Base-by-base conservation (phyloP, 177 flowering plant species). In the Tripterygium wilfordii region DNA sequence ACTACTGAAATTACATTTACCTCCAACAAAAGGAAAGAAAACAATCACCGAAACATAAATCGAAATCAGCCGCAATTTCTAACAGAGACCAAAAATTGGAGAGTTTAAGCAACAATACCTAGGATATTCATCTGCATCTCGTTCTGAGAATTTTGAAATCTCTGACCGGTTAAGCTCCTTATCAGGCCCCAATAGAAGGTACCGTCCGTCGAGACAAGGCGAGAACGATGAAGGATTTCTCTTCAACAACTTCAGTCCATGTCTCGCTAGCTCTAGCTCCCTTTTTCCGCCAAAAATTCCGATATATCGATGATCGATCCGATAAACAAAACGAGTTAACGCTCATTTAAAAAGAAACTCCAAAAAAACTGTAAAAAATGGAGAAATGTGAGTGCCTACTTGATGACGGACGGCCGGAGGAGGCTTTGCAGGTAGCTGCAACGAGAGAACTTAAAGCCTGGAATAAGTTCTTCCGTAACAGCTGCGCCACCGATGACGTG, bases 371-470 rank as follows among this genome's bases (percentile, higher is more conserved):
- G n/a, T n/a, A n/a, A n/a, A n/a, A n/a, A n/a, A n/a, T n/a, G n/a
- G n/a, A n/a, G n/a, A n/a, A n/a, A n/a, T n/a, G n/a, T n/a, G n/a
- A n/a, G n/a, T n/a, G n/a, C 29, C 8, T 43, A 85, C 95, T 63
- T 78, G 72, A 84, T 80, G 61, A 88, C 20, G 52, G 78, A 66
- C 12, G 98, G 98, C 19, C 98, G 94, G 49, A 92, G 96, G 51
- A 92, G 96, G 72, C 96, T 79, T 57, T 88, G 96, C 58, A 92
- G 95, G 61, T 92, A 92, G 48, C 99, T 88, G 63, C 96, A 92
- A 29, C 96, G 89, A 24, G 98, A 88, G 70, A 92, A 92, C 55
- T 76, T 85, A 66, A 88, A 92, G 53, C 95, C 99, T 5, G 96
- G 95, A 22, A 92, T 44, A 33, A 92, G 66, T 63, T 92, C 99